Evolutionary conservation across 2,329 filamentous ascomycete genomes (phyloP).

Genomic region (Hypoxylon sp.): DNA sequence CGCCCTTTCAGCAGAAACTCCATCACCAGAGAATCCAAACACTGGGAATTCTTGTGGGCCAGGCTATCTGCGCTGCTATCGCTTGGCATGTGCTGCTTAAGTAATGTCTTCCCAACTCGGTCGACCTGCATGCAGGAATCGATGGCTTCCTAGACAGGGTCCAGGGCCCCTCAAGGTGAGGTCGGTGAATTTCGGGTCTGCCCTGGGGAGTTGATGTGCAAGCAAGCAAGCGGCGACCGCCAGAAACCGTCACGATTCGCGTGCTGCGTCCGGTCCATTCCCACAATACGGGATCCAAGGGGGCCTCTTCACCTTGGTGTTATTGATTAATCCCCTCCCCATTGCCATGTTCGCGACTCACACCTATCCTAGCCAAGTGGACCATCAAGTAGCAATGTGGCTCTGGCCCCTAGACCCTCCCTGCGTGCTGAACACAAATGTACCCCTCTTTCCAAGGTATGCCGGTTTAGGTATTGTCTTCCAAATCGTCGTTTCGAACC

Average conservation of each 20-base stretch:
- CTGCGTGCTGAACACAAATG: conserved; percentile 35
- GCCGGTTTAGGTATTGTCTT: conserved; percentile 39
- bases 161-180: conserved; percentile 42
- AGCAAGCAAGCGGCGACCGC: conserved; percentile 37
- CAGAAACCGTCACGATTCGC: conserved; percentile 35
- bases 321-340: conserved; percentile 33
- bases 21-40: conserved; percentile 34
- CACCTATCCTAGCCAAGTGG: conserved; percentile 40
- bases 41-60: conserved; percentile 36
- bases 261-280: conserved; percentile 32
- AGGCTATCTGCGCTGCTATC: conserved; percentile 42
- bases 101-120: conserved; percentile 46
- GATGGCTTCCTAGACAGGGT: conserved; percentile 34
- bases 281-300: conserved; percentile 29
- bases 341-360: conserved; percentile 37
- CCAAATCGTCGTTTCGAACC: conserved; percentile 27
- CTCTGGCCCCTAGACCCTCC: conserved; percentile 39
- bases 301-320: conserved; percentile 29
- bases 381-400: conserved; percentile 43
- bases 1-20: conserved; percentile 23
- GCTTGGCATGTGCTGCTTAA: conserved; percentile 45
- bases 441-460: conserved; percentile 45
- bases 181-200: conserved; percentile 38
- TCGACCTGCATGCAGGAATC: conserved; percentile 46
- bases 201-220: conserved; percentile 22